Percentiles rank a stretch among this genome's conserved stretches.
Conservation (phyloP, 2,329 filamentous ascomycete genomes). For the Rhinocladiella mackenziei region DNA sequence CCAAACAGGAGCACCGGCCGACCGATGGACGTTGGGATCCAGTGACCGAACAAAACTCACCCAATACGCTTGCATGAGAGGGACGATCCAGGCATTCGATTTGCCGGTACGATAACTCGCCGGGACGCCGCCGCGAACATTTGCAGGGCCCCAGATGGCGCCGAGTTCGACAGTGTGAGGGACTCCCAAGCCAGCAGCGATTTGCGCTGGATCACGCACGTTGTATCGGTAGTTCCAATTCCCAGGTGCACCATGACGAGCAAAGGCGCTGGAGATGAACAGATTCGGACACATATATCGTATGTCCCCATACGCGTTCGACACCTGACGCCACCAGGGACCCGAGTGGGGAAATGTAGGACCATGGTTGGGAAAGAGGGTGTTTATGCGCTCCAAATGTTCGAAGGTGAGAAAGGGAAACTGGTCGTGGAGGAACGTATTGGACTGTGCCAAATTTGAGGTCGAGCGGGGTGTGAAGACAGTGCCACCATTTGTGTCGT, state of each 20-base stretch:
- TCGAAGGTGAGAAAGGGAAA: constrained; percentile 52
- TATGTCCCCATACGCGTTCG: constrained; percentile 60
- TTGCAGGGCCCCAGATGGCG: constrained; percentile 63
- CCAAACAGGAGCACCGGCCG: constrained; percentile 16
- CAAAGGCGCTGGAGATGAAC: constrained; percentile 48
- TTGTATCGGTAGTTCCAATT: constrained; percentile 69
- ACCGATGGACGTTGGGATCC: constrained; percentile 57
- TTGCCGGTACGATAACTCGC: constrained; percentile 49
- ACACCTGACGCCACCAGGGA: constrained; percentile 56
- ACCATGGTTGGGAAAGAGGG: constrained; percentile 53
- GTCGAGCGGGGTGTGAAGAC: constrained; percentile 54
- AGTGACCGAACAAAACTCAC: constrained; percentile 64
- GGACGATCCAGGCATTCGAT: constrained; percentile 56
- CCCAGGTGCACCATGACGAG: constrained; percentile 23
- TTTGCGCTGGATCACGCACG: constrained; percentile 56
- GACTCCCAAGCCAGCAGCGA: constrained; percentile 57
- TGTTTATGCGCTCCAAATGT: constrained; percentile 52
- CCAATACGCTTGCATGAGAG: constrained; percentile 67
- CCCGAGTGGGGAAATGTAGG: constrained; percentile 48
- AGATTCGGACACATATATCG: constrained; percentile 63
- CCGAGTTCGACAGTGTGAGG: constrained; percentile 63
- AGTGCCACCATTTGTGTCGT: constrained; percentile 64
- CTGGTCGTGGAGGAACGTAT: constrained; percentile 56
- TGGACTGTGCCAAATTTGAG: constrained; percentile 46
- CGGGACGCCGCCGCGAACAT: constrained; percentile 50